phyloP scores from a whole-genome alignment of 108 stramenopile genomes.

The Cylindrotheca fusiformis region DNA sequence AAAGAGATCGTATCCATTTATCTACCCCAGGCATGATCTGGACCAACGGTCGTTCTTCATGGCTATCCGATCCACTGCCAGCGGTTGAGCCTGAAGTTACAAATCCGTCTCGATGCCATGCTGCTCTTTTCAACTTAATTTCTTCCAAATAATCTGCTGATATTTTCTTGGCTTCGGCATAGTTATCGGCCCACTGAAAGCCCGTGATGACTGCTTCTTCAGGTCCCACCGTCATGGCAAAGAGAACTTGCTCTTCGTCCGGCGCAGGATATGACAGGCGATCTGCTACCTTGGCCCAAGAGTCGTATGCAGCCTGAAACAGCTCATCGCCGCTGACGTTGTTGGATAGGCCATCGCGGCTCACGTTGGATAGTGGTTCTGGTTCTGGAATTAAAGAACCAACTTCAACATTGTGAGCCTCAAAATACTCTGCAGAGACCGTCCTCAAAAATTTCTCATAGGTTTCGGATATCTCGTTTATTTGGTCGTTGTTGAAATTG shows the following conservation, averaged over 20 bases:
- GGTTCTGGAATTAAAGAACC: neutral
- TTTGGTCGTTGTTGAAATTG: conserved; percentile 12
- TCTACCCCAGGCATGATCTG: conserved; percentile 28
- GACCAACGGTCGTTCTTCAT: conserved; percentile 37
- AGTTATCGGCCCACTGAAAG: conserved; percentile 41
- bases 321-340: conserved; percentile 24
- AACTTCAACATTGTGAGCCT: conserved; percentile 4
- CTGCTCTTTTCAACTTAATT: conserved; percentile 16
- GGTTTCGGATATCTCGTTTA: conserved; percentile 15
- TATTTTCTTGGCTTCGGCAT: conserved; percentile 22
- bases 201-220: conserved; percentile 28
- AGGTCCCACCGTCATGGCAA: conserved; percentile 36
- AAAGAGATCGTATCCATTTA: conserved; percentile 65
- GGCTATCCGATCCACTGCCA: conserved; percentile 10
- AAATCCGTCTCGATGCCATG: conserved; percentile 21
- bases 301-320: conserved; percentile 27
- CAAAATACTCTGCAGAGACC: conserved; percentile 6
- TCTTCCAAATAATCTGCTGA: conserved; percentile 27
- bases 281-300: conserved; percentile 36
- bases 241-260: conserved; percentile 30
- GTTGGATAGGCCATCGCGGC: conserved; percentile 5
- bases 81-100: neutral
- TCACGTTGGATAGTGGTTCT: no score
- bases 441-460: conserved; percentile 21
- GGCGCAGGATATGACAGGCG: conserved; percentile 27